Evolutionary conservation across 2,329 filamentous ascomycete genomes (phyloP).

Genomic region (Westerdykella aurantiaca): DNA sequence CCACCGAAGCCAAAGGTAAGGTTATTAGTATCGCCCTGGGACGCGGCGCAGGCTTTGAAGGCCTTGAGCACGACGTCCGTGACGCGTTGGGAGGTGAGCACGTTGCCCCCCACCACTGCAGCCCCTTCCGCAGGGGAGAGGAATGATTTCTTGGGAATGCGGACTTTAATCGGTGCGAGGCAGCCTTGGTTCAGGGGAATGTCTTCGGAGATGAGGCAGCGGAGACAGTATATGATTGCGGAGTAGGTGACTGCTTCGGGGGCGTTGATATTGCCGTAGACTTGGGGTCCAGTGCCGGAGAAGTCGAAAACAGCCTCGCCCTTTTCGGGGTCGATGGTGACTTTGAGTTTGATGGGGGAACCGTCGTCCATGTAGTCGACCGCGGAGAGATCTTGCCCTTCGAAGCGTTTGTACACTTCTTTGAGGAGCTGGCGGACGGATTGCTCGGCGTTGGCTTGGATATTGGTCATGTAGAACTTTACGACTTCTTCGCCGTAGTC

Average conservation of each 20-base stretch:
- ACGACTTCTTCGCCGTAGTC: constrained; percentile 75
- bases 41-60: constrained; percentile 72
- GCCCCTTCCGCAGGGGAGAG: constrained; percentile 70
- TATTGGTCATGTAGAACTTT: constrained; percentile 76
- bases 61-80: constrained; percentile 79
- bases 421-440: constrained; percentile 70
- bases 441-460: constrained; percentile 73
- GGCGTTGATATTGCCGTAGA: constrained; percentile 75
- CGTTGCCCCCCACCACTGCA: constrained; percentile 78
- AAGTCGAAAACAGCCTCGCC: constrained; percentile 77
- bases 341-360: constrained; percentile 66
- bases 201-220: constrained; percentile 72
- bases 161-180: constrained; percentile 67
- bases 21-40: constrained; percentile 78
- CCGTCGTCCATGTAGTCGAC: constrained; percentile 86
- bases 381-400: constrained; percentile 64
- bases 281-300: constrained; percentile 69
- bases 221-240: constrained; percentile 80
- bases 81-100: constrained; percentile 69
- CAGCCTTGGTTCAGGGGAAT: constrained; percentile 87
- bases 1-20: constrained; percentile 79
- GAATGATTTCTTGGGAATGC: constrained; percentile 66
- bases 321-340: constrained; percentile 67
- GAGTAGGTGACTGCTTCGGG: constrained; percentile 76
- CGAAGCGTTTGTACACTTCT: constrained; percentile 62